phyloP scores from a whole-genome alignment of 148 eudicot species.

The Rhododendron ovatum region DNA sequence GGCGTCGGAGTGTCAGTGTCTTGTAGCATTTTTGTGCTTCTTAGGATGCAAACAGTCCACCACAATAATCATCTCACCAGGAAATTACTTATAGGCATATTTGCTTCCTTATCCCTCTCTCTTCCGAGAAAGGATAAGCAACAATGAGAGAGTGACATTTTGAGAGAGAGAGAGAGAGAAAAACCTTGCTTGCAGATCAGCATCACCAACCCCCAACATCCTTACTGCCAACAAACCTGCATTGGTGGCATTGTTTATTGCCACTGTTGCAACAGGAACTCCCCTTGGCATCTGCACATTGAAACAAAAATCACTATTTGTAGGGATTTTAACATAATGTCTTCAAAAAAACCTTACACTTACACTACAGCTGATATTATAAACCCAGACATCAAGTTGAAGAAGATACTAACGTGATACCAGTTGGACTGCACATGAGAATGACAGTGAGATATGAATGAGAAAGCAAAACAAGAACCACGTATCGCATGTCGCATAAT shows the following conservation, averaged over 20 bases:
- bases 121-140: not conserved
- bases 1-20: not conserved
- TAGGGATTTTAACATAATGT: not conserved
- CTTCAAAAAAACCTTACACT: not conserved
- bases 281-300: slow-evolving; percentile 91
- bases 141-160: not conserved
- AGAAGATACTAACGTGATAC: not conserved
- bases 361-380: not conserved
- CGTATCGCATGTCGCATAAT: not conserved
- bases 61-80: not conserved
- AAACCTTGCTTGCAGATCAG: slow-evolving; percentile 65
- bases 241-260: slow-evolving; percentile 87
- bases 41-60: not conserved
- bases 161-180: slow-evolving; percentile 13
- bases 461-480: not conserved
- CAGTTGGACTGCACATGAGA: not conserved
- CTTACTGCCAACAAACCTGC: slow-evolving; percentile 87
- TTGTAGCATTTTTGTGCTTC: not conserved
- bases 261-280: slow-evolving; percentile 65
- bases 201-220: slow-evolving; percentile 62
- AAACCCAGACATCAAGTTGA: not conserved
- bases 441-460: not conserved
- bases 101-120: not conserved
- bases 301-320: not conserved
- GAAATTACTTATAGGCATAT: not conserved